Evolutionary conservation across 805 yeast species (phyloP), one percentile per base, ranked within the genome.

Genomic region (Saccharomycopsis olivae): DNA sequence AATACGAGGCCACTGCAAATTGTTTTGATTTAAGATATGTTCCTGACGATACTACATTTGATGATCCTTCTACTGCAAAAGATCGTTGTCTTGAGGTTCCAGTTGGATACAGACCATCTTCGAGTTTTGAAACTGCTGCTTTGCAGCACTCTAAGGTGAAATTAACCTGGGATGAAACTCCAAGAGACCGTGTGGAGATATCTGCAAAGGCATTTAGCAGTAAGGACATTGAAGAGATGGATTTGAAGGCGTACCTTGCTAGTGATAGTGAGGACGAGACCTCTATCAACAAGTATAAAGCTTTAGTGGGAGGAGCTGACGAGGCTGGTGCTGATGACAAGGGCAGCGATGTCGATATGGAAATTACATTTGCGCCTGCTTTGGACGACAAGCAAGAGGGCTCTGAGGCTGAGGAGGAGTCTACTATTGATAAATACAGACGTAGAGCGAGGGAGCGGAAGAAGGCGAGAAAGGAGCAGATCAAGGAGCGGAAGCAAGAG

Each of bases 81-180:
- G 97, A 92, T 52, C 55, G 57, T 24, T 85, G 96, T 61, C 61
- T 64, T 17, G 72, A 73, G 47, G 63, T 87, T 6, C 95, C 97
- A 5, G 61, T 75, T 2, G 73, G 72, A 36, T 92, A 92, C 59
- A 78, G 75, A 49, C 98, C 98, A 15, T 66, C 66, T 39, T 57
- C 62, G 17, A 66, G 69, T 8, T 92, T 92, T 58, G 83, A 84
- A 23, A 92, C 98, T 3, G 96, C 85, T 61, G 98, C 98, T 0
- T 67, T 92, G 44, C 96, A 92, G 57, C 95, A 87, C 55, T 88
- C 97, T 13, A 92, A 88, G 53, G 98, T 92, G 36, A 88, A 85
- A 58, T 68, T 92, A 49, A 88, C 97, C 0, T 92, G 98, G 98
- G 98, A 92, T 59, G 97, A 89, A 62, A 94, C 97, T 0, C 97